phyloP scores from a whole-genome alignment of 257 asterid species.

The Orobanche coerulescens region DNA sequence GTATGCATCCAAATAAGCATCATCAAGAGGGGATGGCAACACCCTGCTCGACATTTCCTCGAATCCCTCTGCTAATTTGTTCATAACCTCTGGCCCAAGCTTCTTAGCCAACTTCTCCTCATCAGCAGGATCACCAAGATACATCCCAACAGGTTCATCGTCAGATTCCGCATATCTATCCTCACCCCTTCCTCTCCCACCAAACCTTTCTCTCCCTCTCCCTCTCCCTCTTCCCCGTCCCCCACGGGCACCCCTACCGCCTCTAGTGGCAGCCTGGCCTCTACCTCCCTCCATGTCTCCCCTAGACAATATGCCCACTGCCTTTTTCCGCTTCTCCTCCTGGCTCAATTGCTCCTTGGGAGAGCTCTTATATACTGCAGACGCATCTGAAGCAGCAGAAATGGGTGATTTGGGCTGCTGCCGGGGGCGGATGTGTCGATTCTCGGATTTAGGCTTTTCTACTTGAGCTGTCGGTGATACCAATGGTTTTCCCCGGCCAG shows the following conservation, averaged over 20 bases:
- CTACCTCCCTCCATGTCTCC: constrained; percentile 23
- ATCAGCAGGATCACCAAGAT: constrained; percentile 45
- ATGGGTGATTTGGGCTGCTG: constrained; percentile 16
- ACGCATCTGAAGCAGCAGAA: constrained; percentile 4
- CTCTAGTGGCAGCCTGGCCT: constrained; percentile 16
- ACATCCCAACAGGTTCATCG: constrained; percentile 32
- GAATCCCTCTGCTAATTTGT: constrained; percentile 49
- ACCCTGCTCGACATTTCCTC: constrained; percentile 54
- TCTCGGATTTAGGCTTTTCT: constrained; percentile 35
- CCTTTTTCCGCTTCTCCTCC: constrained; percentile 52
- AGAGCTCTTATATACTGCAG: constrained; percentile 12
- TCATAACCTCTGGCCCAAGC: constrained; percentile 65
- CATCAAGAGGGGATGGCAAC: constrained; percentile 58
- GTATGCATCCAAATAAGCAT: constrained; percentile 55
- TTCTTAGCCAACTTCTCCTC: constrained; percentile 55
- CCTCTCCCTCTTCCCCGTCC: constrained; percentile 35
- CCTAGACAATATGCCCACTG: constrained; percentile 43
- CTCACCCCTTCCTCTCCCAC: constrained; percentile 27
- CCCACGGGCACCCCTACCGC: constrained; percentile 27
- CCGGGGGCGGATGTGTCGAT: constrained; percentile 42
- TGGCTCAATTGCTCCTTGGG: constrained; percentile 32
- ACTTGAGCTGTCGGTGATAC: constrained; percentile 15
- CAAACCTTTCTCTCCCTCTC: constrained; percentile 30
- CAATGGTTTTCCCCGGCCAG: constrained; percentile 69
- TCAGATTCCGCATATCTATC: constrained; percentile 30